Evolutionary conservation across 495 filamentous ascomycete genomes (phyloP), one percentile per base, ranked within the genome.

Genomic region (Lasiosphaeriaceae sp.): DNA sequence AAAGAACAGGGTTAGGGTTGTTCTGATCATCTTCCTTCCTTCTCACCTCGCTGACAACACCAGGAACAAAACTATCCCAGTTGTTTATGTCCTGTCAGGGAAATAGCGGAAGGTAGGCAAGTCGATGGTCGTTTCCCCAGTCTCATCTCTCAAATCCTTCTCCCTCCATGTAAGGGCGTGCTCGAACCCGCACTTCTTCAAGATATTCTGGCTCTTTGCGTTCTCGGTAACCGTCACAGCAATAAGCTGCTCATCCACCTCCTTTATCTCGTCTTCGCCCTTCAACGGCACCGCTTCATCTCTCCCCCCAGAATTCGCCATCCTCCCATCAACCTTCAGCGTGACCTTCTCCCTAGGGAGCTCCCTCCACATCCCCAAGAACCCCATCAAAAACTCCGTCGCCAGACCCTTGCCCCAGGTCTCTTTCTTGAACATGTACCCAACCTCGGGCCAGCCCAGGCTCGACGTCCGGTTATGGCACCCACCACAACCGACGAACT

Each of bases 381-480:
- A 76, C 14, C 63, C 77, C 26, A 41, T 60, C 37, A 80, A 14
- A 54, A 80, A 78, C 60, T 81, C 79, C 0, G 74, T 76, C 17
- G 62, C 78, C 21, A 73, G 60, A 29, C 78, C 78, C 53, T 60
- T 67, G 0, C 77, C 77, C 77, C 78, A 81, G 29, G 29, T 41
- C 55, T 78, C 74, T 39, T 55, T 65, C 31, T 58, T 62, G 23
- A 81, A 56, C 63, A 80, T 77, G 55, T 80, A 81, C 16, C 79
- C 79, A 12, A 79, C 50, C 62, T 77, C 77, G 2, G 77, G 78
- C 75, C 75, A 78, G 11, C 74, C 73, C 9, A 71, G 54, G 19
- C 20, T 34, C 23, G 43, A 54, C 17, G 23, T 8, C n/a, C 26
- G 31, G 9, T 50, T 57, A 45, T 73, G 68, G 14, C 56, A 57